Percentiles rank a stretch among this genome's conserved stretches.
These are phyloP conservation scores for Trifolium pratense DNA, from an alignment of 306 rosid species.

Conservation along the genomic window DNA sequence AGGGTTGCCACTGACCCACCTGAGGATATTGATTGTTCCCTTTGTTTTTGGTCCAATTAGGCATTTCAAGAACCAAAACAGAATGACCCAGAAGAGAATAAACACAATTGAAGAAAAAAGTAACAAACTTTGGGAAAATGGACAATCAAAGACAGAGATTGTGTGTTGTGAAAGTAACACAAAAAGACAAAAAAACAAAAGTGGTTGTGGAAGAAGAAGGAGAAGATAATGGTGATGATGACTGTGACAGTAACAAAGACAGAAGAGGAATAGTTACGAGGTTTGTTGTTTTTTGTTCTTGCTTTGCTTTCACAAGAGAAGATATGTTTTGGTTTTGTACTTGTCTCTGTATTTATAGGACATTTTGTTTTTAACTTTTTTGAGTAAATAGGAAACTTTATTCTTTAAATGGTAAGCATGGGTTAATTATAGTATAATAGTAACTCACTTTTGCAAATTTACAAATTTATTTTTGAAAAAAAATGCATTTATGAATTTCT, in stretches of 20 bases:
- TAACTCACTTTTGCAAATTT: background rate
- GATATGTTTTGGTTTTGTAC: background rate
- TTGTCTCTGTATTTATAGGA: slow-evolving; percentile 40
- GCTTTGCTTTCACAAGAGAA: too few species aligned
- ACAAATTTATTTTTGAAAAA: background rate
- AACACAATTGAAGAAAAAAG: slow-evolving; percentile 1
- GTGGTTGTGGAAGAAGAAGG: background rate
- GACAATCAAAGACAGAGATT: slow-evolving; percentile 4
- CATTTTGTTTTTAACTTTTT: background rate
- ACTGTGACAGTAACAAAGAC: background rate
- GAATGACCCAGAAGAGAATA: slow-evolving; percentile 30
- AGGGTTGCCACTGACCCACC: slow-evolving; percentile 47
- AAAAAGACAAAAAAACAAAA: too few species aligned
- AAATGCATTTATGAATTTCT: too few species aligned
- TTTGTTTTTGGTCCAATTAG: slow-evolving; percentile 61
- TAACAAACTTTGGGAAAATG: slow-evolving; percentile 31
- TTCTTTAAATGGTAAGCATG: background rate
- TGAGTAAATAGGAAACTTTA: background rate
- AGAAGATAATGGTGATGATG: background rate
- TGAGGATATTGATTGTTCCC: slow-evolving; percentile 48
- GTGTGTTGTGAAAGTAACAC: too few species aligned
- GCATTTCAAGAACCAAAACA: slow-evolving; percentile 49
- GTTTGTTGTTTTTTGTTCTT: background rate
- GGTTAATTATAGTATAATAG: background rate
- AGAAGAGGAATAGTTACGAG: background rate